These are phyloP conservation scores for Myxozyma kluyveri DNA, from an alignment of 805 yeast species.

Conservation along the genomic window DNA sequence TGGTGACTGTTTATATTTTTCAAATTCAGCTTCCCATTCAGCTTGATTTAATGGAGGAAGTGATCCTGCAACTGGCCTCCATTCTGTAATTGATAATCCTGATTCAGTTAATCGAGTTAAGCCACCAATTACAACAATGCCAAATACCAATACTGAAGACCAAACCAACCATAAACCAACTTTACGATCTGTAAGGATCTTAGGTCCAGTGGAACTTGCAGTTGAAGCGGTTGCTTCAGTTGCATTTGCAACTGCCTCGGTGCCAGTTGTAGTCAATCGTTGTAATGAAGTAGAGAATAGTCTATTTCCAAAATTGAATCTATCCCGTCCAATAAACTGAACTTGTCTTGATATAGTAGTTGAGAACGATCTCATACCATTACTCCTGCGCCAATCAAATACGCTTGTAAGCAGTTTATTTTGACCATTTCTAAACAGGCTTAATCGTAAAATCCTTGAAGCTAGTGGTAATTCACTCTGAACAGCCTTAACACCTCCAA, in stretches of 20 bases:
- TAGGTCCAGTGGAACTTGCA: background rate
- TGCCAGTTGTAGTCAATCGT: background rate
- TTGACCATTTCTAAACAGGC: too few species aligned
- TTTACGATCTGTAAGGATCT: constrained; percentile 11
- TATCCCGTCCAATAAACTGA: too few species aligned
- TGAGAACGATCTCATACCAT: too few species aligned
- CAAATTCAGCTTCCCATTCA: constrained; percentile 86
- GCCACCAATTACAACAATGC: constrained; percentile 95
- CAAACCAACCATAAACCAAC: constrained; percentile 90
- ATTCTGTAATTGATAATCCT: constrained; percentile 93
- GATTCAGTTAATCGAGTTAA: constrained; percentile 92
- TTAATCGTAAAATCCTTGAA: too few species aligned
- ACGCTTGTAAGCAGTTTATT: too few species aligned
- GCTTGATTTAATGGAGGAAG: constrained; percentile 78
- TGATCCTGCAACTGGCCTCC: constrained; percentile 97
- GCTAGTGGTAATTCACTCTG: too few species aligned
- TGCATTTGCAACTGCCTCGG: background rate
- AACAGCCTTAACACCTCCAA: background rate
- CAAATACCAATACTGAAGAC: constrained; percentile 84
- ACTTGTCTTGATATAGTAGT: too few species aligned
- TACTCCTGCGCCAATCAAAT: too few species aligned
- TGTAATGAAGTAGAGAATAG: constrained; percentile 3
- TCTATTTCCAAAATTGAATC: too few species aligned
- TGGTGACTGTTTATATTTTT: constrained; percentile 78
- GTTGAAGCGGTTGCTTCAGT: background rate